phyloP scores from a whole-genome alignment of 1,284 basidiomycete genomes.

The Trichosporon faecale region DNA sequence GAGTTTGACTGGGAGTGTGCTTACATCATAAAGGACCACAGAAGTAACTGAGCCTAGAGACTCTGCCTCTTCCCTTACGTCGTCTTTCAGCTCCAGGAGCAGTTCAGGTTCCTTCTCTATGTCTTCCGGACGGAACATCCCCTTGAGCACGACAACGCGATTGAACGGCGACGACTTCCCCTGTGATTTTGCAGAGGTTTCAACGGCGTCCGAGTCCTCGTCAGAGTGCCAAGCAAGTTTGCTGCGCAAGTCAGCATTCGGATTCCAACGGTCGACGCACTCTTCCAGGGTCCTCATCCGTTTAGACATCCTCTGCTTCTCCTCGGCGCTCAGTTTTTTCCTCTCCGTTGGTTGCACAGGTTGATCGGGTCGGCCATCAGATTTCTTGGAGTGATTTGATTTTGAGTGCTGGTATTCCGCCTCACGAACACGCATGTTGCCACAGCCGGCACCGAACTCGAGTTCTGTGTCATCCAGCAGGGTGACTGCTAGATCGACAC shows the following conservation, averaged over 20 bases:
- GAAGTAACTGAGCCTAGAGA: constrained; percentile 92
- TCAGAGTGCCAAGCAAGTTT: constrained; percentile 50
- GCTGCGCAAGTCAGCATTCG: constrained; percentile 20
- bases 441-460: constrained; percentile 66
- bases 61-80: constrained; percentile 64
- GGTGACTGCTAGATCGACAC: constrained; percentile 77
- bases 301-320: constrained; percentile 75
- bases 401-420: constrained; percentile 67
- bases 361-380: constrained; percentile 55
- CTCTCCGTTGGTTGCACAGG: constrained; percentile 62
- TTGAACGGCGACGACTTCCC: constrained; percentile 58
- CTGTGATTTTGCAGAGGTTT: constrained; percentile 34
- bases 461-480: constrained; percentile 91
- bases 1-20: constrained; percentile 44
- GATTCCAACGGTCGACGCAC: constrained; percentile 55
- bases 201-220: constrained; percentile 39
- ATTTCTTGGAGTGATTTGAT: constrained; percentile 73
- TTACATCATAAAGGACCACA: constrained; percentile 91
- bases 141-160: constrained; percentile 83
- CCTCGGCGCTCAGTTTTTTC: constrained; percentile 63
- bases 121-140: constrained; percentile 90
- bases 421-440: constrained; percentile 73
- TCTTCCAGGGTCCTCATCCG: constrained; percentile 85
- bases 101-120: constrained; percentile 82
- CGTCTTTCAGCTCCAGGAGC: constrained; percentile 57